A percentile compares a stretch with the other conserved stretches of the same genome.
Evolutionary conservation across 2,329 filamentous ascomycete genomes (phyloP).

Genomic region (Colletotrichum sp.): DNA sequence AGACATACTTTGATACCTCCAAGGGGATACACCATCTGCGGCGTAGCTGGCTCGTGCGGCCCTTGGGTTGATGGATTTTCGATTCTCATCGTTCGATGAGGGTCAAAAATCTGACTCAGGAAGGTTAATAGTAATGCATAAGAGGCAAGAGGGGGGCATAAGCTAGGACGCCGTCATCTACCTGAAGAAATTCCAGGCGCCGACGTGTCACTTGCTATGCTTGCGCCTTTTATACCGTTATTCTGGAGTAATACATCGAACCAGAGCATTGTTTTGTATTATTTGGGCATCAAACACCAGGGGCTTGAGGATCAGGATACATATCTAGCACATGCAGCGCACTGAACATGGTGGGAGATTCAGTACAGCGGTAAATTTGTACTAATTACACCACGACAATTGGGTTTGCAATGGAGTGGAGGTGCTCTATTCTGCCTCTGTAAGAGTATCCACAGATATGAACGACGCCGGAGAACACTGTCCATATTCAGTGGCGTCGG

Average conservation of each 20-base stretch:
- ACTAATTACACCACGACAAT: not conserved
- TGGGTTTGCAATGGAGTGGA: not conserved
- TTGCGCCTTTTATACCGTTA: not conserved
- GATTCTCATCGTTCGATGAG: constrained; percentile 61
- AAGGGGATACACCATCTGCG: constrained; percentile 85
- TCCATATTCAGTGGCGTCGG: not conserved
- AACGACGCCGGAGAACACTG: not conserved
- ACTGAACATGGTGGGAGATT: not conserved
- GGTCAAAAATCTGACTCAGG: not conserved
- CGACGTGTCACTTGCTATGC: not conserved
- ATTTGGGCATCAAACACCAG: not conserved
- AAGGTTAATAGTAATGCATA: not conserved
- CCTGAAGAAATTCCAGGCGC: not conserved
- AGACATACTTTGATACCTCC: constrained; percentile 91
- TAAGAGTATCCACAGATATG: not conserved
- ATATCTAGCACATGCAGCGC: not conserved
- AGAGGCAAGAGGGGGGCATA: not conserved
- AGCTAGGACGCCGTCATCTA: not conserved
- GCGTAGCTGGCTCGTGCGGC: constrained; percentile 82
- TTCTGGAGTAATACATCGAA: not conserved
- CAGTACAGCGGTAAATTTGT: not conserved
- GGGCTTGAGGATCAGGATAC: not conserved
- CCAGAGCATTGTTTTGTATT: not conserved
- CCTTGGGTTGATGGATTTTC: constrained; percentile 87
- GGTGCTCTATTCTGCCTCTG: not conserved